A percentile compares a stretch with the other conserved stretches of the same genome.
Conservation (phyloP, 106 monocot genomes). For the Allium cepa region DNA sequence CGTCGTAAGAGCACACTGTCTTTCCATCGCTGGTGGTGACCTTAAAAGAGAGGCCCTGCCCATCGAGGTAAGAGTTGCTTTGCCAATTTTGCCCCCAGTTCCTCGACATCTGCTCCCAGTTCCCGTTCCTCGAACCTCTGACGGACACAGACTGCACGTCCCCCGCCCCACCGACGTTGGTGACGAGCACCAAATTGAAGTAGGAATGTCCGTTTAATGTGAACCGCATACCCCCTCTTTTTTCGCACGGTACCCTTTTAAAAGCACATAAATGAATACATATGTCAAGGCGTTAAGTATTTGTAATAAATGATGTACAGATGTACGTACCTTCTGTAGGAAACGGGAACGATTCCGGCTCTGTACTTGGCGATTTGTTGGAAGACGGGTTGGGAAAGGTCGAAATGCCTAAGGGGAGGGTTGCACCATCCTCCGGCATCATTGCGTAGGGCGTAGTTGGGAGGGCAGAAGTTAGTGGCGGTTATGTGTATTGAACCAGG, state of each 20-base stretch:
- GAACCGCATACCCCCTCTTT: background rate
- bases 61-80: conserved; percentile 32
- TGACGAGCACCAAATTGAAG: background rate
- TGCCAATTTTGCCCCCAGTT: conserved; percentile 80
- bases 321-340: too few species aligned
- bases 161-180: background rate
- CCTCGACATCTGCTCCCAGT: conserved; percentile 50
- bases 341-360: too few species aligned
- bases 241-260: conserved; percentile 10
- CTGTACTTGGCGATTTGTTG: too few species aligned
- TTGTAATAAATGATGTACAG: too few species aligned
- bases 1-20: conserved; percentile 32
- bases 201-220: background rate
- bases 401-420: too few species aligned
- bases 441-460: too few species aligned
- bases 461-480: too few species aligned
- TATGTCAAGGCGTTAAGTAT: too few species aligned
- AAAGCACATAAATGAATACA: background rate
- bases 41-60: conserved; percentile 47
- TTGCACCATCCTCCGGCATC: too few species aligned
- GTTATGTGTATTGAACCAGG: too few species aligned
- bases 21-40: conserved; percentile 40
- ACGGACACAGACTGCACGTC: background rate
- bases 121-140: background rate
- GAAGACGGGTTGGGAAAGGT: too few species aligned